phyloP scores from a whole-genome alignment of 2,329 filamentous ascomycete species.

The Trichoderma brevicompactum region DNA sequence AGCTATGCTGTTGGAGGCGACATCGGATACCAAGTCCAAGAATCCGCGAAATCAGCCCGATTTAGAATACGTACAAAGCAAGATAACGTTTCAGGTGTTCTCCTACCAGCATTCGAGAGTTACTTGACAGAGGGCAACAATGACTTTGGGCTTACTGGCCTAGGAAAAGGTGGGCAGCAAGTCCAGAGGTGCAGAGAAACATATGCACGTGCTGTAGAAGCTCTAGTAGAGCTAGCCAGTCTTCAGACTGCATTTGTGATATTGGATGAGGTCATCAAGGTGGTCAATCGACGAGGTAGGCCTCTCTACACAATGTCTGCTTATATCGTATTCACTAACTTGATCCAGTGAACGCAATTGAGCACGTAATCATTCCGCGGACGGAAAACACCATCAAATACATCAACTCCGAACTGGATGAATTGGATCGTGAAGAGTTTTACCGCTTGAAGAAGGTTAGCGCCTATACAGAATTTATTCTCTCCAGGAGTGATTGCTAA shows the following conservation, averaged over 20 bases:
- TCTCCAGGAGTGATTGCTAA: neutral
- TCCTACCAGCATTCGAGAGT: constrained; percentile 91
- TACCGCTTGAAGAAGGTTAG: constrained; percentile 87
- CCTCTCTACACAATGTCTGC: neutral
- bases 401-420: constrained; percentile 97
- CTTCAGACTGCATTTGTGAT: constrained; percentile 98
- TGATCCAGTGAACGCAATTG: constrained; percentile 82
- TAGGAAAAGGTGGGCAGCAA: constrained; percentile 97
- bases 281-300: constrained; percentile 90
- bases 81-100: constrained; percentile 97
- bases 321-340: constrained; percentile 32
- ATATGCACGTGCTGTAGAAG: constrained; percentile 93
- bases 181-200: constrained; percentile 94
- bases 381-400: constrained; percentile 99
- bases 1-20: constrained; percentile 96
- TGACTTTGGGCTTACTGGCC: constrained; percentile 92
- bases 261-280: constrained; percentile 97
- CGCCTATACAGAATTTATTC: neutral
- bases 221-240: constrained; percentile 90
- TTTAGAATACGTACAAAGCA: constrained; percentile 95
- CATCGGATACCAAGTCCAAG: constrained; percentile 96
- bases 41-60: constrained; percentile 88
- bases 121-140: constrained; percentile 87
- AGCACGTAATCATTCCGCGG: constrained; percentile 94
- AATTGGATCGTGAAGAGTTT: constrained; percentile 97